Base-by-base conservation (phyloP, 2,329 filamentous ascomycete genomes). In the Phaeosphaeriaceae sp. region DNA sequence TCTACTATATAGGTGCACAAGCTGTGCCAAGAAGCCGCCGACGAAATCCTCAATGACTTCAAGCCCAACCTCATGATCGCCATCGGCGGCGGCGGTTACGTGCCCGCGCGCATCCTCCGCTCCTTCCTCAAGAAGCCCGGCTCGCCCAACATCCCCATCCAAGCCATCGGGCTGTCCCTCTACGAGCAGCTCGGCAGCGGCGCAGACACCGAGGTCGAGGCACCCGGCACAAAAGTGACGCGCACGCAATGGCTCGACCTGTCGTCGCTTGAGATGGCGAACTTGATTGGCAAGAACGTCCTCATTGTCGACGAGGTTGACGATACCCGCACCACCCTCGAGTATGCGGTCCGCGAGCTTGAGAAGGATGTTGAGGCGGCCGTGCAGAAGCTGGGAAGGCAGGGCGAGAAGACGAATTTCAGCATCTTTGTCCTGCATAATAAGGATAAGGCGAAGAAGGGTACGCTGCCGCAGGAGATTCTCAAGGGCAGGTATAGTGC, bases 221-320 rank as follows among this genome's bases (percentile, higher is more conserved):
- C 85, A 63, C 89, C 91, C 45, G 94, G 94, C 67, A 97, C 92
- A 66, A 95, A 96, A 82, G 95, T 99, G 70, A 98, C 92, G 44
- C 91, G 95, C 70, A 98, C 95, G 41, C 95, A 99, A 86, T 99
- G 95, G 95, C 88, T 99, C 57, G 95, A 99, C 79, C 83, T 99
- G 60, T 91, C 86, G 65, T 90, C 89, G 48, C 86, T 97, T 65
- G 89, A 93, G 80, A 95, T 96, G 89, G 86, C 88, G 76, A 93
- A 93, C 80, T 83, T 97, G 73, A 90, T 96, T 63, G 92, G 92
- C 80, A 96, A 96, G 86, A 91, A 91, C 77, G 88, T 97, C 61
- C 83, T 97, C 66, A 96, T 97, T 64, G 93, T 97, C 33, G 93
- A 97, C 76, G 93, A 97, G 85, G 93, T 97, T 45, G 93, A 97